These are phyloP conservation scores for Gautieria morchelliformis DNA, from an alignment of 768 basidiomycete genomes.

Conservation along the genomic window DNA sequence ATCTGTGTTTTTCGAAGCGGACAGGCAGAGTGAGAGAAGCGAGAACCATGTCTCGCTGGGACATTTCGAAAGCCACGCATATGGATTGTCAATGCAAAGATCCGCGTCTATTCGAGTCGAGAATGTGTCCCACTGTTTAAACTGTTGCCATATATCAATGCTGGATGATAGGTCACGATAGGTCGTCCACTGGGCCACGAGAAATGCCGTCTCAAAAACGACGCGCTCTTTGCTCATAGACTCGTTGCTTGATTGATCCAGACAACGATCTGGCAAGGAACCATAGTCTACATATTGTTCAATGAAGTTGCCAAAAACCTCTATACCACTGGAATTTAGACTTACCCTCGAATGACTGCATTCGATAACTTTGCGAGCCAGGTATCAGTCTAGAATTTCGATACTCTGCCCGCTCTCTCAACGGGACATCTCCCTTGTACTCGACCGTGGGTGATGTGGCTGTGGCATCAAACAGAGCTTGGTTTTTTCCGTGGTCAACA, in stretches of 20 bases:
- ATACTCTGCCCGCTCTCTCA: neutral
- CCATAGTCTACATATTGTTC: neutral
- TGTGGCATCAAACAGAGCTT: neutral
- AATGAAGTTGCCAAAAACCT: neutral
- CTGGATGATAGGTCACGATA: neutral
- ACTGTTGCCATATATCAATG: neutral
- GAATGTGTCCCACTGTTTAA: neutral
- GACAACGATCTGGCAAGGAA: neutral
- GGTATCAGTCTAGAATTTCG: neutral
- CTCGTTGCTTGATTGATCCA: neutral
- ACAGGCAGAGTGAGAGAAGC: neutral
- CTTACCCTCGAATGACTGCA: no score
- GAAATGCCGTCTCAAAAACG: neutral
- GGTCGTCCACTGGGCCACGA: neutral
- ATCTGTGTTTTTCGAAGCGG: neutral
- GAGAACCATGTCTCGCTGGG: neutral
- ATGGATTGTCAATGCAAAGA: neutral
- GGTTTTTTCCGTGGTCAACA: neutral
- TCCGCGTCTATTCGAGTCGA: neutral
- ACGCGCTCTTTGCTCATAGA: neutral
- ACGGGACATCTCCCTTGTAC: neutral
- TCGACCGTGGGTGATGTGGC: neutral
- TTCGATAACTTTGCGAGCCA: no score
- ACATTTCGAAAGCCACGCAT: neutral
- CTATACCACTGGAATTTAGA: no score